Evolutionary conservation across 305 asterid genomes (phyloP), one percentile per base, ranked within the genome.

Genomic region (Andrographis paniculata): DNA sequence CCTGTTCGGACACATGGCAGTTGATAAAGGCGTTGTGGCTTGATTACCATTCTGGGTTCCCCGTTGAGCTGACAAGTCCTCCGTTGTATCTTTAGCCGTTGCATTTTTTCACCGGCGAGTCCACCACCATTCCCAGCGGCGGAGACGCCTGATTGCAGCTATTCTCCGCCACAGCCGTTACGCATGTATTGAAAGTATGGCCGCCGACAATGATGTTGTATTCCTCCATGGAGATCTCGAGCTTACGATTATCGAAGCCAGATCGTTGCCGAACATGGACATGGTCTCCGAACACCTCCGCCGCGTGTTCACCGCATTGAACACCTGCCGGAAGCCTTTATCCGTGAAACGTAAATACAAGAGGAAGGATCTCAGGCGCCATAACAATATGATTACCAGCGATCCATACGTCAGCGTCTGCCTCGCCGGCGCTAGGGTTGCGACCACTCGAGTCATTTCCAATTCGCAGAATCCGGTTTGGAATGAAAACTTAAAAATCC

Each of bases 331-430:
- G 18, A 75, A 59, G 43, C 96, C 94, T 1, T 65, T 63, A 20
- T 4, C 30, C 6, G 6, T 8, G 30, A 17, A 56, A 12, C 6
- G 45, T 50, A 33, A 42, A 1, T 48, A 38, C 20, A 38, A 70
- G 20, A 52, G 44, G 20, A 52, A 43, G 23, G 42, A 53, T 38
- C 65, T 31, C 22, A 71, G 35, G 23, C 76, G 41, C 33, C 78
- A 58, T 40, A 57, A 38, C 23, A 69, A 56, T 35, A 80, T 86
- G 55, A 83, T 91, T 55, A 91, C 98, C 39, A 82, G 96, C 63
- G 98, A 91, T 48, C 98, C 98, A 2, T 89, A 89, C 58, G 95
- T 89, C 50, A 86, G 77, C 53, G 92, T 82, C 4, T 72, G 88
- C 45, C 77, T 89, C 33, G 67, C 94, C 17, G 96, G 92, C 1